Conservation (phyloP, 345 rosid genomes). For the Corymbia maculata region DNA sequence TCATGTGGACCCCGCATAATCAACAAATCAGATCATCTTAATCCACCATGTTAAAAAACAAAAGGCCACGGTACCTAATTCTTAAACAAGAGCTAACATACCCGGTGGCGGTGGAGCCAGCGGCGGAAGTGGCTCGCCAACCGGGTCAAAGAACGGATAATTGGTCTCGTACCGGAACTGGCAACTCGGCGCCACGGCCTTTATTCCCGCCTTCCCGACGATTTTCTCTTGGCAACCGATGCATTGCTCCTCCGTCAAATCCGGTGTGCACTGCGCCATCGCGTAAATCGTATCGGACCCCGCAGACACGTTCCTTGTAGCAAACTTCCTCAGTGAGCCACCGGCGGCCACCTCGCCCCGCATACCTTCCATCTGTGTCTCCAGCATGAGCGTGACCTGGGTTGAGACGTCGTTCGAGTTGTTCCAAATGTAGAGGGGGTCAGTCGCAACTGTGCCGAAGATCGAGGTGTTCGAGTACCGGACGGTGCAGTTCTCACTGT, state of each 20-base stretch:
- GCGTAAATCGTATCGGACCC: neutral
- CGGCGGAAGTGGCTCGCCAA: neutral
- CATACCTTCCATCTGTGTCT: neutral
- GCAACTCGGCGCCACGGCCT: slow-evolving; percentile 31
- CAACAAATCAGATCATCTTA: neutral
- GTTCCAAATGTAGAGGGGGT: neutral
- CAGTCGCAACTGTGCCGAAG: neutral
- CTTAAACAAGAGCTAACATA: neutral
- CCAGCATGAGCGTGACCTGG: neutral
- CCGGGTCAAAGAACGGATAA: slow-evolving; percentile 7
- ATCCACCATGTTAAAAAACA: neutral
- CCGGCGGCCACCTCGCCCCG: neutral
- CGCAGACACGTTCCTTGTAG: neutral
- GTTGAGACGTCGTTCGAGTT: rapidly evolving
- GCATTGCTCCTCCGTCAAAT: neutral
- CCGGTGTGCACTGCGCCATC: slow-evolving; percentile 4
- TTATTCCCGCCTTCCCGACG: slow-evolving; percentile 6
- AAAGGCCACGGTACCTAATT: neutral
- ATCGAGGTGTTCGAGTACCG: neutral
- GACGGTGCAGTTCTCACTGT: neutral
- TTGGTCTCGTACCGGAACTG: slow-evolving; percentile 22
- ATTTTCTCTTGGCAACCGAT: neutral
- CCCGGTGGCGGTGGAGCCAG: rapidly evolving
- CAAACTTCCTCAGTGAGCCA: neutral
- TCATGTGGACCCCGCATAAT: too few species aligned